phyloP scores from a whole-genome alignment of 2,329 filamentous ascomycete genomes.

The Diplodia mutila region DNA sequence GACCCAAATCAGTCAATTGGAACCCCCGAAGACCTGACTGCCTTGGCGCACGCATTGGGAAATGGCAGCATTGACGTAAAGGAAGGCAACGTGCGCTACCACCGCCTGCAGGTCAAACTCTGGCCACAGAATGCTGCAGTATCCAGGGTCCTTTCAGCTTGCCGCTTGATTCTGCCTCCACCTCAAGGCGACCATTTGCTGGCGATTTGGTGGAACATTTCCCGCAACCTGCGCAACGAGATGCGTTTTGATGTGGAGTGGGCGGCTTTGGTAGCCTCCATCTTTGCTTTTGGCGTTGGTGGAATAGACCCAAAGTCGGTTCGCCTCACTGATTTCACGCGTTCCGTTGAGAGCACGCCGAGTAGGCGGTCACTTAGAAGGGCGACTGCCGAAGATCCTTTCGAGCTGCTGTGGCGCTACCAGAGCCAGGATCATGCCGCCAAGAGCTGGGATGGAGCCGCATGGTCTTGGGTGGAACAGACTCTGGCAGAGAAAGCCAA shows the following conservation, averaged over 20 bases:
- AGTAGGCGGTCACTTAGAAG: slow-evolving; percentile 13
- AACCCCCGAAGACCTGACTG: neutral
- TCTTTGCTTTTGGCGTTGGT: slow-evolving; percentile 45
- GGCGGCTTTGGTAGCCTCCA: slow-evolving; percentile 45
- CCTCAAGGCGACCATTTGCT: slow-evolving; percentile 42
- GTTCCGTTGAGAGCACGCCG: slow-evolving; percentile 13
- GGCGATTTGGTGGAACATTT: slow-evolving; percentile 45
- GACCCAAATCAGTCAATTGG: neutral
- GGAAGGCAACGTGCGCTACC: slow-evolving; percentile 38
- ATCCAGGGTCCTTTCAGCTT: slow-evolving; percentile 38
- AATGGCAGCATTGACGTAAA: slow-evolving; percentile 32
- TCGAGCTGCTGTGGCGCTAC: slow-evolving; percentile 37
- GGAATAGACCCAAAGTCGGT: slow-evolving; percentile 39
- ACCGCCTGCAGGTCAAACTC: slow-evolving; percentile 39
- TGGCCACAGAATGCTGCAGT: slow-evolving; percentile 36
- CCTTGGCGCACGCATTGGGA: neutral
- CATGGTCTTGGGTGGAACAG: slow-evolving; percentile 42
- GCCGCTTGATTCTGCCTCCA: slow-evolving; percentile 40
- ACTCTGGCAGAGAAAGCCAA: slow-evolving; percentile 27
- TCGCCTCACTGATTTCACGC: slow-evolving; percentile 29
- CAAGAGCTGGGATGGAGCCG: slow-evolving; percentile 38
- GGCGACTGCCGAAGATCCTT: slow-evolving; percentile 4
- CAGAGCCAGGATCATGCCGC: slow-evolving; percentile 33
- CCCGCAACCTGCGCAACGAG: slow-evolving; percentile 32
- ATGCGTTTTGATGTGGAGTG: slow-evolving; percentile 37